Conservation (phyloP, 2,329 filamentous ascomycete species). For the Aspergillus persii region DNA sequence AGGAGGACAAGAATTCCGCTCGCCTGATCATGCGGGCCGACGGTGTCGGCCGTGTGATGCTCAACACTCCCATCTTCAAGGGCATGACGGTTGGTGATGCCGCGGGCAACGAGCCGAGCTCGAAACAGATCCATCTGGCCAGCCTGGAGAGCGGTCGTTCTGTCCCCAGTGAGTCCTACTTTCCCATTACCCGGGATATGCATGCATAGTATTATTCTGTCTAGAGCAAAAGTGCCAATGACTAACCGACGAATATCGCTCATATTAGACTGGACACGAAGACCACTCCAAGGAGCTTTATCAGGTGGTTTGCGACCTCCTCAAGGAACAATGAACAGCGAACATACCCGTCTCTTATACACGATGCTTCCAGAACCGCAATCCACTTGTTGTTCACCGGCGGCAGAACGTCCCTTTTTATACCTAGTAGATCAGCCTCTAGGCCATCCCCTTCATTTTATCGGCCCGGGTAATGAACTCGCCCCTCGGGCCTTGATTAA, state of each 20-base stretch:
- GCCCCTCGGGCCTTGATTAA: not conserved
- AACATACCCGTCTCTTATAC: not conserved
- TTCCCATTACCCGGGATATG: too few relatives aligned
- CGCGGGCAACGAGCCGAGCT: constrained; percentile 61
- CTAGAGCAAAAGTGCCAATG: not conserved
- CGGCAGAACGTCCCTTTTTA: not conserved
- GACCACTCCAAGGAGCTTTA: constrained; percentile 49
- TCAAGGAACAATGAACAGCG: constrained; percentile 16
- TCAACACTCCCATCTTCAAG: constrained; percentile 79
- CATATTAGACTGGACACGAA: constrained; percentile 40
- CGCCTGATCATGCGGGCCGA: constrained; percentile 90
- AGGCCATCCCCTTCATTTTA: not conserved
- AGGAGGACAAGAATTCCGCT: constrained; percentile 54
- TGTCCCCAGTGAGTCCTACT: constrained; percentile 48
- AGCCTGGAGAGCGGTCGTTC: constrained; percentile 54
- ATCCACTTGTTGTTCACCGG: not conserved
- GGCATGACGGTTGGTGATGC: constrained; percentile 73
- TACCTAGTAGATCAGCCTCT: not conserved
- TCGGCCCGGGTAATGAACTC: not conserved
- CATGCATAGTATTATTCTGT: not conserved
- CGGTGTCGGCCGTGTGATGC: constrained; percentile 78
- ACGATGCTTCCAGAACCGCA: not conserved
- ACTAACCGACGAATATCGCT: not conserved
- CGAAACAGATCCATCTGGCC: constrained; percentile 67
- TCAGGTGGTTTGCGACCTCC: constrained; percentile 41